These are phyloP conservation scores for Lachnellula occidentalis DNA, from an alignment of 2,329 filamentous ascomycete genomes.

Conservation along the genomic window DNA sequence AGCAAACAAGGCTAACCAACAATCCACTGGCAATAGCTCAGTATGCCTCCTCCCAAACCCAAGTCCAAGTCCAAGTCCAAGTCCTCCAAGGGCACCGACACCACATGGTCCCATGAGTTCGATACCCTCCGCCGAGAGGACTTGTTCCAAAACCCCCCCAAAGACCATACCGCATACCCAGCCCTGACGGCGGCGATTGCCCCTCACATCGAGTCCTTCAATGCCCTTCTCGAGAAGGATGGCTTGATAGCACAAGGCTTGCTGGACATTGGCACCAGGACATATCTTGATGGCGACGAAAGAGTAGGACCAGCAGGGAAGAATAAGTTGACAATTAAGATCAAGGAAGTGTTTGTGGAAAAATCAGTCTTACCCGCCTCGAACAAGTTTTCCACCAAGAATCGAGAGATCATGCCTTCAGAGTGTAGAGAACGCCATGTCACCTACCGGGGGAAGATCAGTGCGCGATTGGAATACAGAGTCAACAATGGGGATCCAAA, in stretches of 20 bases:
- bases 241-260: slow-evolving; percentile 71
- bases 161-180: slow-evolving; percentile 82
- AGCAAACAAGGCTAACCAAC: background rate
- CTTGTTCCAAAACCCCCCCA: slow-evolving; percentile 83
- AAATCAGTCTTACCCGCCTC: slow-evolving; percentile 72
- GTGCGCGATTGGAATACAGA: slow-evolving; percentile 75
- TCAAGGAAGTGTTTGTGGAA: slow-evolving; percentile 77
- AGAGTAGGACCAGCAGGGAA: slow-evolving; percentile 51
- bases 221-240: slow-evolving; percentile 72
- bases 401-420: slow-evolving; percentile 81
- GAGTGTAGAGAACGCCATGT: slow-evolving; percentile 93
- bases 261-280: slow-evolving; percentile 84
- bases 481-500: slow-evolving; percentile 83
- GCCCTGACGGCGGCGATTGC: slow-evolving; percentile 78
- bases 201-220: slow-evolving; percentile 94
- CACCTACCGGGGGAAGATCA: slow-evolving; percentile 83
- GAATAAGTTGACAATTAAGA: slow-evolving; percentile 72
- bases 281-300: slow-evolving; percentile 77
- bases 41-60: slow-evolving; percentile 21
- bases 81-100: slow-evolving; percentile 42
- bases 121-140: slow-evolving; percentile 80
- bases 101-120: slow-evolving; percentile 79
- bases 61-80: slow-evolving; percentile 3
- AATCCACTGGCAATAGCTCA: slow-evolving; percentile 5
- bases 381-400: slow-evolving; percentile 75